Evolutionary conservation across 257 asterid species (phyloP), one percentile per base, ranked within the genome.

Genomic region (Nicotiana attenuata): DNA sequence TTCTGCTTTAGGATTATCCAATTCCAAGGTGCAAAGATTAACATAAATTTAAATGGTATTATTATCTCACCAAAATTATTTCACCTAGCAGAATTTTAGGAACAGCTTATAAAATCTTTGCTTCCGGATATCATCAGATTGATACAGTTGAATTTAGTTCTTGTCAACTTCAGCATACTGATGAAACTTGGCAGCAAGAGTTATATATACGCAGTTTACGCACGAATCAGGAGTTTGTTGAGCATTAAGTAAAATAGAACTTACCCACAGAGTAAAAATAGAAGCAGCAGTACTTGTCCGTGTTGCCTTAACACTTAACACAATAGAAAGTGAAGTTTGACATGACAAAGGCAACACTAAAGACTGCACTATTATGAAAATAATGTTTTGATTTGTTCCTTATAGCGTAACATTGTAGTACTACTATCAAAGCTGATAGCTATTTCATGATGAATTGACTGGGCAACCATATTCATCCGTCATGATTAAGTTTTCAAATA

Each of bases 241-340:
- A 47, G 78, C 60, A 71, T 38, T 71, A 14, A 71, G 22, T 71
- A 29, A 71, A 69, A 53, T 41, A 41, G 22, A 69, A 38, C 33
- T 8, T 41, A 11, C 78, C 17, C n/a, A 41, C 16, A 41, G 78
- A 71, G 35, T 71, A 59, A 47, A 69, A 45, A 45, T 45, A 45
- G 33, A 71, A 71, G 78, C 78, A 45, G 78, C 20, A 22, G 15
- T 3, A 41, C 20, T 69, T 1, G 33, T 69, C 20, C 19, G 22
- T 69, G 59, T 69, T 41, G 33, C n/a, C 13, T 41, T 69, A 5
- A 41, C 59, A 68, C 3, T 20, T 69, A 20, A 41, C 33, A 68
- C 78, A 45, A 71, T 33, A 41, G 78, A 71, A 71, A 45, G 78
- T 71, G 78, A 71, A 71, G 26, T 71, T 41, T 71, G 55, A 71